Evolutionary conservation across 2,329 filamentous ascomycete genomes (phyloP), one percentile per base, ranked within the genome.

Genomic region (Phialocephala subalpina): DNA sequence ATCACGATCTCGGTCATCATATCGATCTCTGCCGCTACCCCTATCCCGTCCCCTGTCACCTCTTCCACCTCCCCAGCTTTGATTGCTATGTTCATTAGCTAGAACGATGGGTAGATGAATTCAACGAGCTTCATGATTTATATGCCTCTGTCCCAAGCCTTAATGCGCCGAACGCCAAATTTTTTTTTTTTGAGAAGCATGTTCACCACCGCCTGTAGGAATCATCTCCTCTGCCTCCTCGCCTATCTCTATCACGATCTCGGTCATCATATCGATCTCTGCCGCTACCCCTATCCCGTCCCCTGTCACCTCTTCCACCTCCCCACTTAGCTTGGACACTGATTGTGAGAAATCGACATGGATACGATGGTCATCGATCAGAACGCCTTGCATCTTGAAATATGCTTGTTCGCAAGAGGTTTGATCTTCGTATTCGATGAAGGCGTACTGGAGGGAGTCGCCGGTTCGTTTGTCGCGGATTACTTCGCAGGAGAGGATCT

Each of bases 301-400:
- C 80, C 80, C 2, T 81, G 78, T 75, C 84, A 81, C 56, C 95
- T 87, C 81, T 97, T 97, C 47, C 86, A 87, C 75, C 97, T 97
- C 22, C 69, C 97, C 93, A 55, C 93, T 96, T 8, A 99, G 81
- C 76, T 93, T 95, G 68, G 90, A 87, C 67, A 94, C 96, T 77
- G 93, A 97, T 81, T 99, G 96, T 12, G 94, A 97, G 79, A 99
- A 99, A 80, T 99, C 96, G 63, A 99, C 96, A 76, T 99, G 96
- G 69, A 99, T 99, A 49, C 96, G 90, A 70, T 97, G 92, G 74
- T 99, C 96, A 75, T 99, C 96, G 70, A 99, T 98, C 63, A 99
- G 82, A 1, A 98, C 95, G 1, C 91, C 93, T 78, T 99, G 94
- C 96, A 99, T 99, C 81, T 99, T 99, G 82, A 97, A 96, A 76